These are phyloP conservation scores for Barnettozyma wickerhamii DNA, from an alignment of 805 yeast species.

Conservation along the genomic window DNA sequence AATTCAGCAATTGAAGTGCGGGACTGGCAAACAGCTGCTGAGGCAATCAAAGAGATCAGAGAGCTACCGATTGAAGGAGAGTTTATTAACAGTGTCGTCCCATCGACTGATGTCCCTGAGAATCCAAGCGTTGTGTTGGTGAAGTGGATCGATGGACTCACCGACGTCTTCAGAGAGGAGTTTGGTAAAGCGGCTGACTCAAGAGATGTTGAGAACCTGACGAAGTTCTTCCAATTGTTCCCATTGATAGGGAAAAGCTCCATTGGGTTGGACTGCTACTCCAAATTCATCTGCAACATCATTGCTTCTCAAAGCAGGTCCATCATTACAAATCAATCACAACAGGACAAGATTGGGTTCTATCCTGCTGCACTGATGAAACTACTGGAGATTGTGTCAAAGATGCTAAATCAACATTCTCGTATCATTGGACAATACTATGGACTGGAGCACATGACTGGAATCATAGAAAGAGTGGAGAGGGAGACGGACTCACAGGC, in stretches of 20 bases:
- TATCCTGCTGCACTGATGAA: conserved; percentile 59
- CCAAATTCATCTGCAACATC: conserved; percentile 80
- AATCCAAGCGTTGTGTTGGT: conserved; percentile 55
- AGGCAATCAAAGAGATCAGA: conserved; percentile 51
- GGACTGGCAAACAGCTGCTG: conserved; percentile 78
- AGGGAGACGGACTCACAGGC: conserved; percentile 91
- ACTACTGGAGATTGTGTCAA: conserved; percentile 78
- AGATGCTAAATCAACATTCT: conserved; percentile 82
- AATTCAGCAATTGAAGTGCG: conserved; percentile 61
- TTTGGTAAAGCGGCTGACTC: conserved; percentile 67
- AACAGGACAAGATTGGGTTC: conserved; percentile 41
- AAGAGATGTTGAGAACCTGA: conserved; percentile 63
- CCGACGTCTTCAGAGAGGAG: conserved; percentile 49
- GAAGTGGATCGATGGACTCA: conserved; percentile 57
- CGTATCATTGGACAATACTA: conserved; percentile 72
- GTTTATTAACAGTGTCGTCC: conserved; percentile 78
- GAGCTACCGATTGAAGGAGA: conserved; percentile 59
- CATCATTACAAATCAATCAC: conserved; percentile 46
- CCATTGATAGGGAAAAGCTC: conserved; percentile 76
- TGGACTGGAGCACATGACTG: conserved; percentile 55
- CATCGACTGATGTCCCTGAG: conserved; percentile 82
- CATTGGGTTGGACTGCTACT: conserved; percentile 74
- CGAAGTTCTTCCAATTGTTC: conserved; percentile 78
- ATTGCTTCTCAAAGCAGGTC: conserved; percentile 74
- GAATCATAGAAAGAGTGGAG: conserved; percentile 71